Percentiles rank a stretch among this genome's conserved stretches.
Evolutionary conservation across 140 eudicot species (phyloP).

Genomic region (Oenanthe javanica): DNA sequence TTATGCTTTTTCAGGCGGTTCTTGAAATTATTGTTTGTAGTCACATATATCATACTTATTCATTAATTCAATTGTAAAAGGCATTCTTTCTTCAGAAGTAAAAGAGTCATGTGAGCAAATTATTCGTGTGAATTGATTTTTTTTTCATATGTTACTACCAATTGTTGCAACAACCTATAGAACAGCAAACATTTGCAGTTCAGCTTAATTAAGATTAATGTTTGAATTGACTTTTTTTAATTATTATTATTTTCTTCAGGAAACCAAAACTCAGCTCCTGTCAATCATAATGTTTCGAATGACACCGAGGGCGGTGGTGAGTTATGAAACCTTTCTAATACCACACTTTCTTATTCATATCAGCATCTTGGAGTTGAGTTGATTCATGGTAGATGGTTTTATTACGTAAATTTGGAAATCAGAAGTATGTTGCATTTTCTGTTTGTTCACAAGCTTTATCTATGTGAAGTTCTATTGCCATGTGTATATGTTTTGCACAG

Average conservation of each 20-base stretch:
- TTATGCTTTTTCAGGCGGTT: not conserved
- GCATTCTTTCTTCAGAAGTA: not conserved
- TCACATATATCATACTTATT: not conserved
- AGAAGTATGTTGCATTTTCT: not conserved
- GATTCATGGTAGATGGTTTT: not conserved
- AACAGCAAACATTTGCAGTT: not conserved
- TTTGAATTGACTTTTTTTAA: not conserved
- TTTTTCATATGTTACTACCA: not conserved
- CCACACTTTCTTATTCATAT: not conserved
- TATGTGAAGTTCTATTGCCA: not conserved
- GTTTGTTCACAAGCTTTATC: not conserved
- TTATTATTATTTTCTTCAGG: conserved; percentile 24
- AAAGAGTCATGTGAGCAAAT: not conserved
- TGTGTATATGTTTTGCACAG: not conserved
- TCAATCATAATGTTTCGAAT: conserved; percentile 39
- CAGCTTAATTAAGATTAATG: not conserved
- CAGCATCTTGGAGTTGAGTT: not conserved
- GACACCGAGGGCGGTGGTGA: conserved; percentile 74
- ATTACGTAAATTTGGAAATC: not conserved
- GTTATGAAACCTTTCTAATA: not conserved
- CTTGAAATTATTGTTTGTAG: not conserved
- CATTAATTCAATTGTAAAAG: not conserved
- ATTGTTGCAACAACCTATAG: not conserved
- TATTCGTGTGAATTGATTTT: not conserved
- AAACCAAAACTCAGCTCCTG: conserved; percentile 40